Base-by-base conservation (phyloP, 2,329 filamentous ascomycete species). In the Alternaria arborescens region DNA sequence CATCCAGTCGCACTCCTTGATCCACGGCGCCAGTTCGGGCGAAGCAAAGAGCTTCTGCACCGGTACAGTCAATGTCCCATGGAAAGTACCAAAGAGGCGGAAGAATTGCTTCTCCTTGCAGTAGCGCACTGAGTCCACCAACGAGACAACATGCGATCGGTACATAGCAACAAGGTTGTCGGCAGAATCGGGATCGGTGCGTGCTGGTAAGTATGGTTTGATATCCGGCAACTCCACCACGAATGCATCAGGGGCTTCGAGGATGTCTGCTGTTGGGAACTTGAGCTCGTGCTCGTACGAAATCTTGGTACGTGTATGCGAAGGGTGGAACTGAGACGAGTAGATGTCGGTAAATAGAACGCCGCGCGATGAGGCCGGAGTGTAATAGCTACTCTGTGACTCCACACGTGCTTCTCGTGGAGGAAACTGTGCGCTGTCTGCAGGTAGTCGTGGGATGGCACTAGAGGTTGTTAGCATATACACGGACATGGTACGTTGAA, bases 41-140 rank as follows among this genome's bases (percentile, higher is more conserved):
- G 97, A 88, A 14, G 89, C 89, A 71, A 99, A 91, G 3, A 99
- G 82, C 78, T 96, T 97, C 78, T 97, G 93, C 3, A 98, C 94
- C 6, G 95, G 95, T 79, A 97, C 96, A 0, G 95, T 99, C 71
- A 99, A 86, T 2, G 94, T 98, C 56, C 95, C 95, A 73, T 97
- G 93, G 77, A 99, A 98, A 1, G 94, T 95, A 6, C 91, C 94
- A 77, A 96, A 97, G 16, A 97, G 87, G 67, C 96, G 92, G 77
- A 97, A 97, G 77, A 99, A 97, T 7, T 93, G 94, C 81, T 97
- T 97, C 78, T 97, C 93, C 75, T 95, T 96, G 84, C 94, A 97
- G 78, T 92, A 98, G 30, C 95, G 91, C 63, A 99, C 93, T 70
- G 93, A 94, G 79, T 99, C 95, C 32, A 99, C 91, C 5, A 99